Evolutionary conservation across 805 yeast genomes (phyloP), one percentile per base, ranked within the genome.

Genomic region (Candida succiphila): DNA sequence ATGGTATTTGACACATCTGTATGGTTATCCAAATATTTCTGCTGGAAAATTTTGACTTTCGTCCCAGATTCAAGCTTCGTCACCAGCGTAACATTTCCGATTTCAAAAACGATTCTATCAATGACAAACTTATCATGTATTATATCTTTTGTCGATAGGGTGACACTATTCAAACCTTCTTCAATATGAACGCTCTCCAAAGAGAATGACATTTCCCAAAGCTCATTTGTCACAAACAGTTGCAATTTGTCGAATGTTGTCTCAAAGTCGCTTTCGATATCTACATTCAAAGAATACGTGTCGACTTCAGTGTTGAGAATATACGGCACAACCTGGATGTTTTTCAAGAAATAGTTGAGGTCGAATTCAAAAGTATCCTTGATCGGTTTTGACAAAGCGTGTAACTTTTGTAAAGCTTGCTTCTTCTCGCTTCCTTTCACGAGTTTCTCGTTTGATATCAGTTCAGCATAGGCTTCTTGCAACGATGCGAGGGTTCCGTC

Each of bases 391-490:
- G 32, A 30, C 2, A 30, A 21, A 4, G 37, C 30, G 7, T 33
- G 28, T 10, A 52, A 37, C 30, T 49, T 54, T 1, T 44, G 34
- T 35, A 48, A 44, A 9, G 56, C 29, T 4, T 35, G 29, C 17
- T 24, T 8, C 20, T 28, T 34, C 4, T 29, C 29, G 4, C 4
- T 15, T 5, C 13, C 22, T 2, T 21, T 14, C 3, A 17, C 17
- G 3, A 30, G 8, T 21, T 10, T 21, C 7, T 30, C 37, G 14
- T 58, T 51, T 1, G 69, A 49, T 14, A 67, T 51, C 3, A 67
- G 39, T 25, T 58, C 66, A 7, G 72, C 44, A 37, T 66, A 65
- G 1, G 73, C 59, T 3, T 44, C 46, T 9, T 67, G 37, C 7
- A 69, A 41, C n/a, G 58, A 45, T 7, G 43, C 19, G 32, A 35